phyloP scores from a whole-genome alignment of 2,329 filamentous ascomycete genomes.

The Thermoascus crustaceus region DNA sequence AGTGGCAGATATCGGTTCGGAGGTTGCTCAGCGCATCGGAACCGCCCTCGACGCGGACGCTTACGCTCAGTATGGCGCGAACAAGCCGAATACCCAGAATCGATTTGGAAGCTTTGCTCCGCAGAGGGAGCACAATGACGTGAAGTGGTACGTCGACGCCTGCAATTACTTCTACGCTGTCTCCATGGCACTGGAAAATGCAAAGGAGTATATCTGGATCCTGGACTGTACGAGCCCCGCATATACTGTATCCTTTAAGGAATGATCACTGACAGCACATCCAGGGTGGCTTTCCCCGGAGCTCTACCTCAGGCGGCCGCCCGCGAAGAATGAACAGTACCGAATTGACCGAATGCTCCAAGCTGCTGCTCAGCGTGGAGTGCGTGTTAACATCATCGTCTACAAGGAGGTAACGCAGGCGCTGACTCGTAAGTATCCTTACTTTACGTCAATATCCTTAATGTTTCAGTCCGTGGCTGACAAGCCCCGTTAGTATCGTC shows the following conservation, averaged over 20 bases:
- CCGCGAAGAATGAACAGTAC: constrained; percentile 72
- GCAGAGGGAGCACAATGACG: constrained; percentile 59
- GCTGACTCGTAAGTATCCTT: constrained; percentile 58
- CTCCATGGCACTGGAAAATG: constrained; percentile 67
- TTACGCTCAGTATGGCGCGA: constrained; percentile 37
- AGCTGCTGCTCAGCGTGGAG: constrained; percentile 73
- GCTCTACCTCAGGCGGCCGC: constrained; percentile 75
- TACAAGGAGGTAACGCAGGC: constrained; percentile 87
- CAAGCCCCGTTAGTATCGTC: constrained; percentile 46
- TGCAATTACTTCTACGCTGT: constrained; percentile 82
- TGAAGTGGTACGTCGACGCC: constrained; percentile 83
- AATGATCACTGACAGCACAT: constrained; percentile 7
- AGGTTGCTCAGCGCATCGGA: constrained; percentile 43
- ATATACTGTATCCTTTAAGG: not conserved
- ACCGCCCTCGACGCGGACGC: constrained; percentile 41
- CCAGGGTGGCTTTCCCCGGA: constrained; percentile 76
- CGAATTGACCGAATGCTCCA: constrained; percentile 75
- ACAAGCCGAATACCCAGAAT: constrained; percentile 35
- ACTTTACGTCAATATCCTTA: too few species aligned
- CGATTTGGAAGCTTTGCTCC: constrained; percentile 62
- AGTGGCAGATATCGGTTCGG: constrained; percentile 43
- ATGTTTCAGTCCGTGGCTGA: not conserved
- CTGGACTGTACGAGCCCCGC: constrained; percentile 53
- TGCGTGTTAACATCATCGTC: constrained; percentile 76
- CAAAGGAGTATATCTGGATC: constrained; percentile 72